Evolutionary conservation across 2,329 filamentous ascomycete genomes (phyloP).

Genomic region (Colletotrichum spinosum): DNA sequence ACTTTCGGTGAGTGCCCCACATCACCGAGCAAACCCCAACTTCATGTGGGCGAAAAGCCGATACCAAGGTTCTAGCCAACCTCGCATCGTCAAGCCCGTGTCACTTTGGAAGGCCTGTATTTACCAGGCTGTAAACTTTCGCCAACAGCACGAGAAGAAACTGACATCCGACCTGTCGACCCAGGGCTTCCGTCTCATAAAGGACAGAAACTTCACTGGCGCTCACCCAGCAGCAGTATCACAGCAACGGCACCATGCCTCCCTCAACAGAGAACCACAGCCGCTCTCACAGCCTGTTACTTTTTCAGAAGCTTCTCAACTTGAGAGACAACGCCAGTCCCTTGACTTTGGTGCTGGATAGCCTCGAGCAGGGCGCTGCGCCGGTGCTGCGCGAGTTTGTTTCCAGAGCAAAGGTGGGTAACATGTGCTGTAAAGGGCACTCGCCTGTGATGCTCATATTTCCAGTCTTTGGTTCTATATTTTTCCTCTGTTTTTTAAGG

Average conservation of each 20-base stretch:
- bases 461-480: background rate
- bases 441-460: background rate
- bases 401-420: constrained; percentile 75
- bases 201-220: too few species aligned
- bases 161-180: too few species aligned
- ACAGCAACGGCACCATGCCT: constrained; percentile 57
- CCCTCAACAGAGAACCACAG: constrained; percentile 72
- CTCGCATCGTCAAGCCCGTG: background rate
- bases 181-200: too few species aligned
- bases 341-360: constrained; percentile 87
- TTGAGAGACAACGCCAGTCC: constrained; percentile 84
- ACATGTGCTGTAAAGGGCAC: background rate
- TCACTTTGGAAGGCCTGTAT: background rate
- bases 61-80: background rate
- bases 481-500: too few species aligned
- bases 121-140: too few species aligned
- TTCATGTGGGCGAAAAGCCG: constrained; percentile 29
- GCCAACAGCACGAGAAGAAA: too few species aligned
- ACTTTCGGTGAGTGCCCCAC: constrained; percentile 28
- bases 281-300: constrained; percentile 84
- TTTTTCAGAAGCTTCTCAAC: constrained; percentile 85
- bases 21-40: constrained; percentile 33
- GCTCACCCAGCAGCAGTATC: background rate
- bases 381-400: constrained; percentile 81
- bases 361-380: constrained; percentile 81